Base-by-base conservation (phyloP, 306 rosid species). In the Cyamopsis tetragonoloba region DNA sequence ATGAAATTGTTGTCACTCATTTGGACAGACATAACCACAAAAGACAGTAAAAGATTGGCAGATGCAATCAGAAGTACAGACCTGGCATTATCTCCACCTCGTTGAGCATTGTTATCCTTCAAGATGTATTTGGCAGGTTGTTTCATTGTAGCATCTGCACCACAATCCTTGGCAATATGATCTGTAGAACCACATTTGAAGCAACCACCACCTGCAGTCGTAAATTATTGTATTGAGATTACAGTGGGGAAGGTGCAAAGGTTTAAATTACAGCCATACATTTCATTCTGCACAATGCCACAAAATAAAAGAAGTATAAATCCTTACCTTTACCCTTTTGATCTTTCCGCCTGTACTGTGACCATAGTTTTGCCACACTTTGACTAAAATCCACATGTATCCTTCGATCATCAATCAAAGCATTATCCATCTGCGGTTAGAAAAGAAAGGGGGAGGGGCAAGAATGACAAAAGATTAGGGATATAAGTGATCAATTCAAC, bases 371-470 rank as follows among this genome's bases (percentile, higher is more conserved):
- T 43, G 97, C 55, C 54, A 93, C 96, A 80, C 93, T 89, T 71
- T 89, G 98, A 82, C 98, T 89, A 86, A 93, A 93, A 82, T 93
- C 99, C 48, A 93, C 99, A 54, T 89, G 98, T 78, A 93, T 89
- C 80, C 98, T 88, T 73, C 97, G 83, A 67, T 93, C 99, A 77
- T 93, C 99, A 79, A 93, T 93, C 81, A 93, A 68, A 53, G 99
- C 95, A 73, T 90, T 93, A 82, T 90, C 99, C 97, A 93, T 93
- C 99, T 93, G 74, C 75, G 59, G 43, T 55, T 51, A 39, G 42
- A n/a, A n/a, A n/a, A n/a, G n/a, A n/a, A n/a, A n/a, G n/a, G n/a
- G n/a, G n/a, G n/a, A n/a, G 42, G 70, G 50, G 54, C 56, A 79
- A 35, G 42, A 22, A 71, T 60, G 55, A 41, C 31, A 62, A 34